Base-by-base conservation (phyloP, 1,284 basidiomycete species). In the Acaromyces ingoldii region DNA sequence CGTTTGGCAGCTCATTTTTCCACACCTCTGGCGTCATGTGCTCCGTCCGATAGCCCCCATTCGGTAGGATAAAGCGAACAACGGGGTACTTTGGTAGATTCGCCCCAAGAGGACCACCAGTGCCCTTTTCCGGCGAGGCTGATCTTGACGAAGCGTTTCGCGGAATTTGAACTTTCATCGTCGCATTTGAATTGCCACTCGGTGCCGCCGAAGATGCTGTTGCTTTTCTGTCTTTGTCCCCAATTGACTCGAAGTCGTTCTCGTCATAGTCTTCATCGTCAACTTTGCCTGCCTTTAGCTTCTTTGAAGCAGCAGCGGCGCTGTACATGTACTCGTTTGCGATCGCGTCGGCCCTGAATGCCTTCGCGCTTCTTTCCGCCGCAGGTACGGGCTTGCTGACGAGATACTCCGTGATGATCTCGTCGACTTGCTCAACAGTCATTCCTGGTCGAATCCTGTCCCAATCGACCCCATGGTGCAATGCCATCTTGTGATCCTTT, bases 381-480 rank as follows among this genome's bases (percentile, higher is more conserved):
- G 29, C 28, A n/a, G 45, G n/a, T 15, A 15, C 29, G 17, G 43
- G 36, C 43, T 25, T 24, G 29, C 19, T n/a, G n/a, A n/a, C n/a
- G n/a, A n/a, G n/a, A n/a, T n/a, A n/a, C n/a, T n/a, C n/a, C n/a
- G n/a, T n/a, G n/a, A n/a, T n/a, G 13, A 45, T 29, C 5, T 45
- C 42, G 19, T 45, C 47, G 39, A 19, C 29, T 37, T 31, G 43
- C 22, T 28, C 47, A 13, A 28, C 40, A 33, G 19, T 2, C 41
- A 39, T 36, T 28, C 29, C 10, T 13, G 33, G 48, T 29, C 41
- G 31, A 39, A 39, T 21, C 11, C 7, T 6, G 22, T 41, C 42
- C 24, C 72, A 22, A 91, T 80, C 60, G 80, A 81, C n/a, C 89
- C 89, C 62, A 89, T 82, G 10, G 84, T 86, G 0, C 89, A 89